Evolutionary conservation across 805 yeast species (phyloP).

Genomic region (Pichia gijzeniarum): DNA sequence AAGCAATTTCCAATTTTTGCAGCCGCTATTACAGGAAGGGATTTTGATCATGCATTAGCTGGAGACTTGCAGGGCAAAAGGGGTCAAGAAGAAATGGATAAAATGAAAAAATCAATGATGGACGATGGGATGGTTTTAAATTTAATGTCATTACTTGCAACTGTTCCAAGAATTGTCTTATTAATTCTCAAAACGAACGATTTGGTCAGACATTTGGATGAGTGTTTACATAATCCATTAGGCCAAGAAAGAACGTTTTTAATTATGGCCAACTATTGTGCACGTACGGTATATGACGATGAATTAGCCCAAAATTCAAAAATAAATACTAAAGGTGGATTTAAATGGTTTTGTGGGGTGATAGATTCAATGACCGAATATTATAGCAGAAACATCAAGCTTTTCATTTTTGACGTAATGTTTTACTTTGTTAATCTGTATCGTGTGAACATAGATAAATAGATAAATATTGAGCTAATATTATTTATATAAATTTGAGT

Average conservation of each 20-base stretch:
- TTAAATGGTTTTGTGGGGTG: slow-evolving; percentile 23
- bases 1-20: slow-evolving; percentile 79
- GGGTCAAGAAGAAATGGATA: slow-evolving; percentile 52
- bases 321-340: slow-evolving; percentile 15
- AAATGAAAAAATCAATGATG: slow-evolving; percentile 60
- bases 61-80: slow-evolving; percentile 55
- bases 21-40: slow-evolving; percentile 93
- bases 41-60: slow-evolving; percentile 65
- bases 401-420: slow-evolving; percentile 30
- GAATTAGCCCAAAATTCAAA: slow-evolving; percentile 22
- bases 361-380: slow-evolving; percentile 29
- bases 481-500: too few species aligned
- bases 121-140: slow-evolving; percentile 60
- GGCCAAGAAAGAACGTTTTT: slow-evolving; percentile 85
- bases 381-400: slow-evolving; percentile 28
- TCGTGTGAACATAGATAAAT: background rate
- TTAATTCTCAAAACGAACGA: slow-evolving; percentile 91
- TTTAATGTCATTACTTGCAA: slow-evolving; percentile 70
- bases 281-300: slow-evolving; percentile 70
- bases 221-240: slow-evolving; percentile 68
- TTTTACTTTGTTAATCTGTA: slow-evolving; percentile 15
- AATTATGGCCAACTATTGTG: slow-evolving; percentile 87
- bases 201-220: slow-evolving; percentile 83
- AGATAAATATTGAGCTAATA: too few species aligned
- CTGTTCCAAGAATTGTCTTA: slow-evolving; percentile 79